Evolutionary conservation across 2,329 filamentous ascomycete species (phyloP), one percentile per base, ranked within the genome.

Genomic region (Neopestalotiopsis rosae): DNA sequence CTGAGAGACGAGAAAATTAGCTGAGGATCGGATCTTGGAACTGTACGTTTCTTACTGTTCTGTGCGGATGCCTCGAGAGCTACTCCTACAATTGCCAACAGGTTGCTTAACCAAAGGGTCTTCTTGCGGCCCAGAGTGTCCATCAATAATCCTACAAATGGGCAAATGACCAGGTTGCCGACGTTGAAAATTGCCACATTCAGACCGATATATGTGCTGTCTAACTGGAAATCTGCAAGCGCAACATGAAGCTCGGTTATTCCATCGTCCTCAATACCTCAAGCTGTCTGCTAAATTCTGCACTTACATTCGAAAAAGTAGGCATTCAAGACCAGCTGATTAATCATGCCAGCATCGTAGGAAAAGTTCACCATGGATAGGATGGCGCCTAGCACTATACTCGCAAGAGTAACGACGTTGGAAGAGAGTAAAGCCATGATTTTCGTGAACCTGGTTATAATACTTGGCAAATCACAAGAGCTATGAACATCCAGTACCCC

Each of bases 281-380:
- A 20, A 30, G 24, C 24, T 24, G 24, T 24, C 28, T 30, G 56
- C 56, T 13, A 58, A 12, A 12, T 58, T 4, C n/a, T 30, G 28
- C 56, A 30, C 56, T 24, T 58, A 58, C 56, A 58, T 9, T 58
- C 20, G 13, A 24, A 58, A 30, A 58, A 58, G 2, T 58, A n/a
- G n/a, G 24, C 20, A 58, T 9, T 58, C 4, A 58, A 2, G 28
- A 58, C n/a, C 12, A 58, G 56, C 56, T 58, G 56, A 30, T 58
- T 58, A 14, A 58, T 58, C 56, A 58, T 58, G 56, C 56, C 20
- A 58, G 56, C 56, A 30, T 58, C 56, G 20, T 58, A 58, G 56
- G 56, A 58, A 58, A 58, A 58, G 28, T 30, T 58, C 20, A 58
- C 56, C 56, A 58, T 58, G 56, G 56, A 58, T 20, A 58, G 24